Conservation (phyloP, 225 moss, liverwort and hornwort species). For the Pseudoscleropodium purum region DNA sequence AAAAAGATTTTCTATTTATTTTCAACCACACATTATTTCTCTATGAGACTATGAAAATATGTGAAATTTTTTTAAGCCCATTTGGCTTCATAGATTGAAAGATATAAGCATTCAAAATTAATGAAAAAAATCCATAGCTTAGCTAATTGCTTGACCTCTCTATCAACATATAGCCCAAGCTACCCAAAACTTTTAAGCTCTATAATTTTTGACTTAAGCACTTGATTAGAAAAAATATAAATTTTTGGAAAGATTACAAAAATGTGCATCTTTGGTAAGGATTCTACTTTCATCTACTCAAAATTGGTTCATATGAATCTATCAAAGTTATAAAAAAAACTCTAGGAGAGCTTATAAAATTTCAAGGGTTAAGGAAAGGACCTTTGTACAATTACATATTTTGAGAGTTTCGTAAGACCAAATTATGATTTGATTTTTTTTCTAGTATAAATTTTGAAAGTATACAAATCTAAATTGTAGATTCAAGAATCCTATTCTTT, state of each 20-base stretch:
- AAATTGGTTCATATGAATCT: background rate
- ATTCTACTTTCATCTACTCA: background rate
- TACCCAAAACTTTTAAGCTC: background rate
- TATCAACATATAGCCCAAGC: fast-evolving
- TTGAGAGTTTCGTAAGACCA: background rate
- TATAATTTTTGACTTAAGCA: background rate
- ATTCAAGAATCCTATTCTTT: background rate
- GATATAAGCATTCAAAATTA: background rate
- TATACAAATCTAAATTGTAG: background rate
- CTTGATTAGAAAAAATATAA: fast-evolving
- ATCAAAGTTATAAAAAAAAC: no score
- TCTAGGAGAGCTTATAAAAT: background rate
- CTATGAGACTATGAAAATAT: background rate
- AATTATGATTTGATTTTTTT: background rate
- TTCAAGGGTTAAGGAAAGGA: background rate
- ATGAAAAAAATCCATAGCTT: background rate
- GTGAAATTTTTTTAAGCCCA: background rate
- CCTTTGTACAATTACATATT: background rate
- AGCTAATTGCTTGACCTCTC: background rate
- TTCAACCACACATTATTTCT: background rate
- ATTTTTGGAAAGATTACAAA: background rate
- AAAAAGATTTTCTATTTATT: background rate
- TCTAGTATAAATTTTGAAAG: fast-evolving
- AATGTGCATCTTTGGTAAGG: background rate
- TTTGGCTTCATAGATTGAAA: background rate